Evolutionary conservation across 1,284 basidiomycete genomes (phyloP), one percentile per base, ranked within the genome.

Genomic region (Macrocystidia cucumis): DNA sequence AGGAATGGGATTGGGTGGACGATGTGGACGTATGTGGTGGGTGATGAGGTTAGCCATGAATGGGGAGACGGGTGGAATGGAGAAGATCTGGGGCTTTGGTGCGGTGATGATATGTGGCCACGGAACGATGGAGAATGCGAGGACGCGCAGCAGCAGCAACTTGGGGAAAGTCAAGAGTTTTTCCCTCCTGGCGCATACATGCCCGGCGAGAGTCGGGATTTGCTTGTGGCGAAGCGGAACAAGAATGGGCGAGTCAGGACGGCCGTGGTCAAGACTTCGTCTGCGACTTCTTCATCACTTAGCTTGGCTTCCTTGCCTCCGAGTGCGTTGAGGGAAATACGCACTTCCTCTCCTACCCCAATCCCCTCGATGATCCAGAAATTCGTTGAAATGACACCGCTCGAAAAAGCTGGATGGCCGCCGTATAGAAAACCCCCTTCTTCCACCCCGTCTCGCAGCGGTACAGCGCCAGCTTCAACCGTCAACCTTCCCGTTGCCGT

Each of bases 11-110:
- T 96, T 46, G 92, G 73, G 55, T 97, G 79, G 55, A 91, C 91
- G 11, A 58, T 92, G 5, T 98, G 95, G 95, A 92, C 81, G 17
- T 98, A 98, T 52, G 83, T 82, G 37, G 71, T 90, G 0, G n/a
- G n/a, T n/a, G n/a, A n/a, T n/a, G 80, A 86, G 44, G 73, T 69
- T 52, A 72, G 67, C 16, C 91, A 97, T 55, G 60, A 75, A 50
- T 97, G 90, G 90, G 91, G 93, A 12, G 95, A 98, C 55, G 79
- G 81, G 2, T 98, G 93, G 93, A 93, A 98, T 55, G 79, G 90
- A 58, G 95, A 98, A 62, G 95, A 98, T 60, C 60, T 98, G 38
- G 92, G 89, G 42, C 46, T 95, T 8, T 98, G 89, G 90, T 85
- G 83, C 46, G 46, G 54, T 2, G 90, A 95, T 51, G 93, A 95